These are phyloP conservation scores for Leishmania gerbilli DNA, from an alignment of 208 protist genomes.

Conservation along the genomic window DNA sequence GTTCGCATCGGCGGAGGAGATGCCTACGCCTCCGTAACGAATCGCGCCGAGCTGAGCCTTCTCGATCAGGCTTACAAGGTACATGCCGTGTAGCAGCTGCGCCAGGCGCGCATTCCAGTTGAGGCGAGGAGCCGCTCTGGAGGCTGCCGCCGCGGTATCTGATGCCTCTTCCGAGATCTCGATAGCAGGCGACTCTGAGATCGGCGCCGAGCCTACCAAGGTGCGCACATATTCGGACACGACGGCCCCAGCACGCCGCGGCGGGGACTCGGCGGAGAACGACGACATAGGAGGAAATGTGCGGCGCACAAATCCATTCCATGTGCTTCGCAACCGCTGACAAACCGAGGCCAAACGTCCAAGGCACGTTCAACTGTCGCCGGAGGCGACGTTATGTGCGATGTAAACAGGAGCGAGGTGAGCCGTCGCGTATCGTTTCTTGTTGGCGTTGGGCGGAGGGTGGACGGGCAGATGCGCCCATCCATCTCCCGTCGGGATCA, in stretches of 20 bases:
- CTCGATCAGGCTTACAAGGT: conserved; percentile 67
- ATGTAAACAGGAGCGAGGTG: neutral
- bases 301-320: neutral
- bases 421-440: neutral
- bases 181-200: conserved; percentile 1
- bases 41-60: conserved; percentile 67
- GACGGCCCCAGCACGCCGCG: neutral
- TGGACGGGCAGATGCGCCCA: neutral
- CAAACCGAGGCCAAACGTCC: too few relatives aligned
- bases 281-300: neutral
- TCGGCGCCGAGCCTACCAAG: conserved; percentile 1
- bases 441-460: neutral
- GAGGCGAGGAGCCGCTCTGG: neutral
- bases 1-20: neutral
- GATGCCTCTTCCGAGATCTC: neutral
- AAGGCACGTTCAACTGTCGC: neutral
- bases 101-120: conserved; percentile 44
- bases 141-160: neutral
- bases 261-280: too few relatives aligned
- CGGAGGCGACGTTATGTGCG: neutral
- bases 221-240: conserved; percentile 5
- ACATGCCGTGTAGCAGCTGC: conserved; percentile 60
- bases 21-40: neutral
- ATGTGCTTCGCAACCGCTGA: neutral
- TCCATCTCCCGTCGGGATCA: neutral